Evolutionary conservation across 2,329 filamentous ascomycete genomes (phyloP).

Genomic region (Dendryphion nanum): DNA sequence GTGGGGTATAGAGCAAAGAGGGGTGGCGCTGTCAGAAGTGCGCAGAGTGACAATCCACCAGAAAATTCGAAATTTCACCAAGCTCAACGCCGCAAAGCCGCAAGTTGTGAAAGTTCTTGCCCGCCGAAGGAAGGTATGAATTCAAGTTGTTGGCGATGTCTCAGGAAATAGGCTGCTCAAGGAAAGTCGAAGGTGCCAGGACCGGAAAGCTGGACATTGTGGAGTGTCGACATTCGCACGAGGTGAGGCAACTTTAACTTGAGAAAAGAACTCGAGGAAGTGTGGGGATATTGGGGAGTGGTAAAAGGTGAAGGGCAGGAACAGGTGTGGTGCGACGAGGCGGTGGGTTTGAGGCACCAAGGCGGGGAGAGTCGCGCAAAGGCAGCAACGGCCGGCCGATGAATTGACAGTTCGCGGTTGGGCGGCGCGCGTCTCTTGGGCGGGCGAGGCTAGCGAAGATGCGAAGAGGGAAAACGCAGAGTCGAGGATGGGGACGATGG

Average conservation of each 20-base stretch:
- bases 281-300: not conserved
- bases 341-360: slow-evolving; percentile 10
- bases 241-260: too few relatives aligned
- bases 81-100: slow-evolving; percentile 22
- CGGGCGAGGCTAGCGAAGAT: slow-evolving; percentile 17
- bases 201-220: slow-evolving; percentile 51
- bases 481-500: slow-evolving; percentile 12
- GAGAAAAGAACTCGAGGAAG: slow-evolving; percentile 1
- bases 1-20: too few relatives aligned
- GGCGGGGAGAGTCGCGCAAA: slow-evolving; percentile 11
- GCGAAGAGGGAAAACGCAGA: slow-evolving; percentile 3
- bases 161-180: slow-evolving; percentile 52
- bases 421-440: slow-evolving; percentile 10
- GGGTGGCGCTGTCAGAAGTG: too few relatives aligned
- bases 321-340: slow-evolving; percentile 8
- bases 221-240: slow-evolving; percentile 46
- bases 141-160: slow-evolving; percentile 27
- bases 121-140: slow-evolving; percentile 28
- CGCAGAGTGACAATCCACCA: too few relatives aligned
- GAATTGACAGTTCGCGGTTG: slow-evolving; percentile 13
- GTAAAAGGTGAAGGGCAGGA: too few relatives aligned
- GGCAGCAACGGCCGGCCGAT: slow-evolving; percentile 12
- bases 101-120: slow-evolving; percentile 19
- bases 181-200: slow-evolving; percentile 48
- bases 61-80: too few relatives aligned